Conservation (phyloP, 2,329 filamentous ascomycete species). For the Venturia nashicola region DNA sequence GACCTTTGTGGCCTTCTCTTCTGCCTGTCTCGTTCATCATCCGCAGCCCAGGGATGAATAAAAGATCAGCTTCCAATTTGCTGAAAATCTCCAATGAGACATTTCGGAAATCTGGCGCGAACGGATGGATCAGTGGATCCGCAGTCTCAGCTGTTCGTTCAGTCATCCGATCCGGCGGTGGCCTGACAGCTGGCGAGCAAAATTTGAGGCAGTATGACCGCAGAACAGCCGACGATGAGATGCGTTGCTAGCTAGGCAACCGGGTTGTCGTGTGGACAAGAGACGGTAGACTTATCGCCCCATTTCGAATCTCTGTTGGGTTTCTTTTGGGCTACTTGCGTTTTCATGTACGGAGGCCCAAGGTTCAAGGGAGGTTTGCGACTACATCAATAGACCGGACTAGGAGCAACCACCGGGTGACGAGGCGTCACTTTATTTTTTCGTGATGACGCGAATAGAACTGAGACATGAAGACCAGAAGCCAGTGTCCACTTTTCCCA, state of each 20-base stretch:
- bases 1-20: not conserved
- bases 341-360: conserved; percentile 1
- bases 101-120: not conserved
- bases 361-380: not conserved
- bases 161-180: not conserved
- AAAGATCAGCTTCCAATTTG: not conserved
- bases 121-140: not conserved
- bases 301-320: not conserved
- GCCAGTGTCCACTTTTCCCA: not conserved
- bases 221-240: conserved; percentile 2
- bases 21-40: not conserved
- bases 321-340: not conserved
- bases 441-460: not conserved
- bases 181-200: not conserved
- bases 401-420: not conserved
- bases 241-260: not conserved
- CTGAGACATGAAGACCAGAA: not conserved
- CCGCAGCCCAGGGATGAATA: not conserved
- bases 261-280: not conserved
- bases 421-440: not conserved
- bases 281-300: not conserved
- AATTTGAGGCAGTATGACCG: not conserved
- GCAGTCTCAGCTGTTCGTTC: not conserved
- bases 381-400: not conserved
- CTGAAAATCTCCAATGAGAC: not conserved